phyloP scores from a whole-genome alignment of 495 filamentous ascomycete species.

The Podospora pseudopauciseta region DNA sequence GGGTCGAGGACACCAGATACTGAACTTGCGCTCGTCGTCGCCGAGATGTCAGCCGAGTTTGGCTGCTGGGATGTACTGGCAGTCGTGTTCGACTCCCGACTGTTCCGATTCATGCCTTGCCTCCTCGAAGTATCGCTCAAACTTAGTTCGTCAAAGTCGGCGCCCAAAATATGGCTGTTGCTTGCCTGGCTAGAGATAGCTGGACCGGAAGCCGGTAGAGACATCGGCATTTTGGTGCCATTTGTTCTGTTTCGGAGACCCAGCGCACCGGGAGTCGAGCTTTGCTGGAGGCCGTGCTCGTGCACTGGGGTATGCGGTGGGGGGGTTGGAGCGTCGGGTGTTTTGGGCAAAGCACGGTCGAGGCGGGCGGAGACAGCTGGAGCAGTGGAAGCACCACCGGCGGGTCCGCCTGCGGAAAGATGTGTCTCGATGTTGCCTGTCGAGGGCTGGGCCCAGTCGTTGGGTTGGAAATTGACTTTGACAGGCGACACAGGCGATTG shows the following conservation, averaged over 20 bases:
- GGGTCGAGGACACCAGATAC: slow-evolving; percentile 45
- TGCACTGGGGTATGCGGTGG: slow-evolving; percentile 36
- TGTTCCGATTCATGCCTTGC: slow-evolving; percentile 41
- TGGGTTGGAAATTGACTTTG: slow-evolving; percentile 41
- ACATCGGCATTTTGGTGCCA: slow-evolving; percentile 17
- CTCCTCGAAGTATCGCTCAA: slow-evolving; percentile 30
- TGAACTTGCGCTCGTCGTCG: slow-evolving; percentile 49
- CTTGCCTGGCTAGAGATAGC: not conserved
- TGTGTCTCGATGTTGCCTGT: slow-evolving; percentile 40
- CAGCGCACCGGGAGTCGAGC: slow-evolving; percentile 10
- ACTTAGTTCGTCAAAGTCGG: slow-evolving; percentile 35
- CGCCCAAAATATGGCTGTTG: slow-evolving; percentile 13
- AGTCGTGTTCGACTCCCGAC: slow-evolving; percentile 47
- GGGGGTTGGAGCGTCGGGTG: slow-evolving; percentile 37
- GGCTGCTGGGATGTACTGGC: slow-evolving; percentile 44
- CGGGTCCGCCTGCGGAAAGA: slow-evolving; percentile 14
- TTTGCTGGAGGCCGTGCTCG: slow-evolving; percentile 7
- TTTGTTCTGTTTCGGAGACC: slow-evolving; percentile 6
- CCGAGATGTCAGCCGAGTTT: slow-evolving; percentile 43
- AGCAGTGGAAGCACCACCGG: slow-evolving; percentile 9
- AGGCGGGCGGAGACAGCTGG: slow-evolving; percentile 8
- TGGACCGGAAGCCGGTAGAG: slow-evolving; percentile 11
- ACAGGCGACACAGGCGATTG: slow-evolving; percentile 42
- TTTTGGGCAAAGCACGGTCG: slow-evolving; percentile 35
- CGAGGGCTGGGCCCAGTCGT: slow-evolving; percentile 42